These are phyloP conservation scores for Hydnomerulius pinastri DNA, from an alignment of 768 basidiomycete species.

Conservation along the genomic window DNA sequence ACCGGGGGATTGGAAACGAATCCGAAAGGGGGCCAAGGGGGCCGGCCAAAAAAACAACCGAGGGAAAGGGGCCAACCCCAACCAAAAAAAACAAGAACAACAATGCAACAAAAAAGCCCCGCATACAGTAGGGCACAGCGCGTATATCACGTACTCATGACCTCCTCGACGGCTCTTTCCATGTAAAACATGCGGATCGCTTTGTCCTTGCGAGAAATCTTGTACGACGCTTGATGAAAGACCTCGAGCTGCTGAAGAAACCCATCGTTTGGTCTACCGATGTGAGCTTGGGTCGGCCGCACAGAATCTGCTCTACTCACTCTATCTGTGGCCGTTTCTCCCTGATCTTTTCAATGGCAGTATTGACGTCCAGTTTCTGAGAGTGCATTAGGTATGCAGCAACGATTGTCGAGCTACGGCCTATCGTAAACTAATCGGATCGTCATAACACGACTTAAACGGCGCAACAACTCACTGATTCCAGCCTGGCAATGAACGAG, in stretches of 20 bases:
- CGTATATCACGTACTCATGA: constrained; percentile 64
- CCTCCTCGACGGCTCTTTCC: constrained; percentile 68
- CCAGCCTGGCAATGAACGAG: constrained; percentile 92
- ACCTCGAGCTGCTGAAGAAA: constrained; percentile 82
- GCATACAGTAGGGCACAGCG: constrained; percentile 1
- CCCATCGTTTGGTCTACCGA: constrained; percentile 76
- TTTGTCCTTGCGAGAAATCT: constrained; percentile 67
- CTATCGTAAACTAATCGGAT: constrained; percentile 37
- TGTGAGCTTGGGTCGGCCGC: constrained; percentile 2
- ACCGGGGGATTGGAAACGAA: constrained; percentile 59
- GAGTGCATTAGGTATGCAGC: constrained; percentile 89
- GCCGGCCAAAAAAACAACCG: constrained; percentile 76
- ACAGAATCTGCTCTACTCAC: constrained; percentile 45
- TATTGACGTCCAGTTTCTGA: constrained; percentile 51
- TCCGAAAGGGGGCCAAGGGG: constrained; percentile 67
- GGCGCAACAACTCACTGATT: constrained; percentile 58
- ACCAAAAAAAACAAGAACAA: constrained; percentile 43
- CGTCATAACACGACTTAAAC: neutral
- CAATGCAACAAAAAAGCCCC: neutral
- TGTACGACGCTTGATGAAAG: constrained; percentile 72
- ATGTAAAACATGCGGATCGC: constrained; percentile 81
- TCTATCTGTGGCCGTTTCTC: constrained; percentile 66
- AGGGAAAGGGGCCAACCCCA: constrained; percentile 67
- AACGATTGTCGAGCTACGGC: constrained; percentile 82
- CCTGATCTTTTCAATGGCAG: constrained; percentile 70